These are phyloP conservation scores for Gossypium aridum DNA, from an alignment of 441 rosid species.

Conservation along the genomic window DNA sequence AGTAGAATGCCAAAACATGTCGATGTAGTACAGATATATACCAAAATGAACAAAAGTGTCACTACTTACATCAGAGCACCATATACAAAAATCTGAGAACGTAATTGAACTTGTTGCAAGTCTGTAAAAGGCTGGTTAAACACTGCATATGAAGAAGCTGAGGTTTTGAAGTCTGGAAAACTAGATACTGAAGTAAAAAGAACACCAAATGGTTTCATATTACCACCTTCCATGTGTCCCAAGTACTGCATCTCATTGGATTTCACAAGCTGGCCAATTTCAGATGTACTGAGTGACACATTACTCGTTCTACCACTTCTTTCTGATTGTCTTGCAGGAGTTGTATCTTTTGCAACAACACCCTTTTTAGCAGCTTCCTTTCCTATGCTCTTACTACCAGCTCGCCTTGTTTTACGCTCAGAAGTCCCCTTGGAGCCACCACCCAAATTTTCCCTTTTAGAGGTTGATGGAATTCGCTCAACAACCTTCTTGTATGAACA, in stretches of 20 bases:
- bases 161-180: conserved; percentile 68
- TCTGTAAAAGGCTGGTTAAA: conserved; percentile 95
- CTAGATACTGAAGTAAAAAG: conserved; percentile 40
- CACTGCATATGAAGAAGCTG: conserved; percentile 41
- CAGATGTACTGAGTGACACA: conserved; percentile 36
- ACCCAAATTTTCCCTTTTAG: conserved; percentile 30
- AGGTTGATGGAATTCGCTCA: conserved; percentile 48
- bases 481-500: conserved; percentile 28
- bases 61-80: conserved; percentile 86
- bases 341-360: conserved; percentile 33
- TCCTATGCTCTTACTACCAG: conserved; percentile 46
- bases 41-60: background rate
- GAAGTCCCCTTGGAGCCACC: conserved; percentile 44
- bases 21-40: background rate
- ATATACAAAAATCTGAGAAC: conserved; percentile 97
- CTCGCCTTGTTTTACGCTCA: conserved; percentile 72
- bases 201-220: conserved; percentile 45
- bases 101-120: conserved; percentile 96
- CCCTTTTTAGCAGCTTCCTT: conserved; percentile 61
- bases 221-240: conserved; percentile 39
- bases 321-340: conserved; percentile 39
- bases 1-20: background rate
- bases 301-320: conserved; percentile 40
- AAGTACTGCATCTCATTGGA: conserved; percentile 50
- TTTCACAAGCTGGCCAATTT: conserved; percentile 28